A percentile compares a stretch with the other conserved stretches of the same genome.
Evolutionary conservation across 768 basidiomycete species (phyloP).

Genomic region (Clavaria fumosa): DNA sequence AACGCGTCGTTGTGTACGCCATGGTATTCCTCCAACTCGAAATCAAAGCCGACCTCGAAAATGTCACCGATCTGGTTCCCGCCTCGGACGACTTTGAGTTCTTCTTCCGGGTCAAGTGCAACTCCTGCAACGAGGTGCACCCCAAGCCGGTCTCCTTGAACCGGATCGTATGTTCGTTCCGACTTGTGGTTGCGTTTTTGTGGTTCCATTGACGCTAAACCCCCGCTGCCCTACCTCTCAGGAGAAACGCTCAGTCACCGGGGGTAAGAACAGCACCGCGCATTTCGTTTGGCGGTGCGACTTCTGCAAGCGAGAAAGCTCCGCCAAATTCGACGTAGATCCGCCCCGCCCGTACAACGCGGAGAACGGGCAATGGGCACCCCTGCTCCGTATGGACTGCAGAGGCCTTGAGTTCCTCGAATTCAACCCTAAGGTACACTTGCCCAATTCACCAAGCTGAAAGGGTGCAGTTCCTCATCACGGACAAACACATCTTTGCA

Average conservation of each 20-base stretch:
- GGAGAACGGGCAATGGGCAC: constrained; percentile 46
- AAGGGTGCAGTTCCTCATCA: too few relatives aligned
- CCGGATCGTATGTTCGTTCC: constrained; percentile 31
- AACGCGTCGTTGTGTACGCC: too few relatives aligned
- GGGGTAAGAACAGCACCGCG: constrained; percentile 52
- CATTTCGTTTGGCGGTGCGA: constrained; percentile 75
- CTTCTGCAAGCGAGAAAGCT: constrained; percentile 65
- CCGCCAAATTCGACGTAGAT: constrained; percentile 57
- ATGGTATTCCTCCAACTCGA: constrained; percentile 40
- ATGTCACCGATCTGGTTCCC: constrained; percentile 56
- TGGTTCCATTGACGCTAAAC: constrained; percentile 2
- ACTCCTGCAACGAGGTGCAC: constrained; percentile 62
- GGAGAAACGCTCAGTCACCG: constrained; percentile 53
- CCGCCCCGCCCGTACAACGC: constrained; percentile 39
- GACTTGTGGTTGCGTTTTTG: constrained; percentile 5
- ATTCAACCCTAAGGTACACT: constrained; percentile 57
- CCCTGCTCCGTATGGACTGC: constrained; percentile 65
- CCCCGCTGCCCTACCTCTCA: too few relatives aligned
- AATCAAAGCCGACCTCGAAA: constrained; percentile 70
- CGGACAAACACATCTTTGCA: too few relatives aligned
- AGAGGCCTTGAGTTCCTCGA: constrained; percentile 70
- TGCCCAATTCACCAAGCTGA: too few relatives aligned
- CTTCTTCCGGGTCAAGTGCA: constrained; percentile 74
- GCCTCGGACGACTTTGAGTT: constrained; percentile 58
- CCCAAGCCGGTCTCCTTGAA: constrained; percentile 61